A percentile compares a stretch with the other conserved stretches of the same genome.
Conservation (phyloP, 208 protist species). For the Willaertia magna region DNA sequence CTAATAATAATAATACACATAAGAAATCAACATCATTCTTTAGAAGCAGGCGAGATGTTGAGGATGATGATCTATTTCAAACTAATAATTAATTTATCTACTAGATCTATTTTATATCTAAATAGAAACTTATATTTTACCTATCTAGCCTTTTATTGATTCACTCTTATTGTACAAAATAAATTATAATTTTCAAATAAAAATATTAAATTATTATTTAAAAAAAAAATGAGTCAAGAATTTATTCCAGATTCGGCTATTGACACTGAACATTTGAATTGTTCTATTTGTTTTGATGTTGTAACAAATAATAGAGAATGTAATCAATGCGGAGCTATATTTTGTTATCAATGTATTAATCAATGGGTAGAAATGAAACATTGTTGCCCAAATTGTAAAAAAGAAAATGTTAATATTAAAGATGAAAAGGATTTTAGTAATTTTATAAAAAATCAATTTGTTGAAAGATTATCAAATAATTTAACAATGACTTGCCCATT, state of each 20-base stretch:
- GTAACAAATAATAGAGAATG: neutral
- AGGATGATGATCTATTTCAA: neutral
- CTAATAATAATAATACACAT: too few relatives aligned
- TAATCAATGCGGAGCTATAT: neutral
- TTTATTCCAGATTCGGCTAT: too few relatives aligned
- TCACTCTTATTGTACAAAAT: too few relatives aligned
- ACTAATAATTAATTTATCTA: neutral
- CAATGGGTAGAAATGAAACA: neutral
- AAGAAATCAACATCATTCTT: neutral
- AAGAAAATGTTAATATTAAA: neutral
- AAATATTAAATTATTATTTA: too few relatives aligned
- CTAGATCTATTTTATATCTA: too few relatives aligned
- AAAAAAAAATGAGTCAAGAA: too few relatives aligned
- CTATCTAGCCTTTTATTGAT: too few relatives aligned
- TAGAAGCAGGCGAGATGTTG: neutral
- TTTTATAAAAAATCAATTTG: neutral
- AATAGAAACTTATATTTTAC: too few relatives aligned
- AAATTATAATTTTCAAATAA: too few relatives aligned
- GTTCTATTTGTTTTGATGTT: neutral
- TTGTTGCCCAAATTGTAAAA: neutral
- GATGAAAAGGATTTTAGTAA: neutral
- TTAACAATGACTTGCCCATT: neutral
- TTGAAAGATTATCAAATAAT: neutral
- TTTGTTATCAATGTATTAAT: neutral
- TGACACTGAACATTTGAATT: neutral